Percentiles rank a stretch among this genome's conserved stretches.
These are phyloP conservation scores for Apodospora peruviana DNA, from an alignment of 495 filamentous ascomycete species.

Conservation along the genomic window DNA sequence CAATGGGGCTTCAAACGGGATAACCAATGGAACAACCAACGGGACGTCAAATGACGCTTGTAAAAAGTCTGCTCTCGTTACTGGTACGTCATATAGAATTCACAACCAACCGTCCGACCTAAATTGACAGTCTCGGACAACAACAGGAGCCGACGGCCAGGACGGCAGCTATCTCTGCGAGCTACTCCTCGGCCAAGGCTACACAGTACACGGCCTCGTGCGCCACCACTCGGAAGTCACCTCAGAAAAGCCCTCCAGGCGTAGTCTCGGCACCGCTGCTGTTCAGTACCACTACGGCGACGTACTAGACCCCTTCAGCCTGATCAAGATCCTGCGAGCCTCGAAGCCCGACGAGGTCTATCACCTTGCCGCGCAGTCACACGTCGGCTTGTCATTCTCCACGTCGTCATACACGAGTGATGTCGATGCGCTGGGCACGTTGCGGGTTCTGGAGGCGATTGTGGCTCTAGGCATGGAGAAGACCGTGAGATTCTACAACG, in stretches of 20 bases:
- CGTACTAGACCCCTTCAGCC: background rate
- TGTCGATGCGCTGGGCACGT: background rate
- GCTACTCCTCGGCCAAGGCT: background rate
- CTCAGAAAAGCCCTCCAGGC: background rate
- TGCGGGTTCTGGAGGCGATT: background rate
- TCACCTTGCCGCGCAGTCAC: conserved; percentile 1
- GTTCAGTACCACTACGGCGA: background rate
- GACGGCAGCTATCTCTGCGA: background rate
- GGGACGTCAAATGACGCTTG: too few species aligned
- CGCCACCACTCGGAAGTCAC: background rate
- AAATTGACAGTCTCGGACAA: background rate
- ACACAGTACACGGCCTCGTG: background rate
- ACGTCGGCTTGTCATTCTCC: background rate
- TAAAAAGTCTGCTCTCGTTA: too few species aligned
- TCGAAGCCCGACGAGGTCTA: background rate
- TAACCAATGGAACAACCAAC: too few species aligned
- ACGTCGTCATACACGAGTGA: background rate
- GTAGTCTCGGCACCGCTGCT: background rate
- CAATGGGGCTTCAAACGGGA: too few species aligned
- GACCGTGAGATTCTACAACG: background rate
- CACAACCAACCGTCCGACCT: too few species aligned
- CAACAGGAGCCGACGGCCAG: background rate
- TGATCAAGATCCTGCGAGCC: background rate
- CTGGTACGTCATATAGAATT: too few species aligned
- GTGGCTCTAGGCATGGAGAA: background rate